Evolutionary conservation across 2,329 filamentous ascomycete species (phyloP).

Genomic region (Lasiodiplodia sp.): DNA sequence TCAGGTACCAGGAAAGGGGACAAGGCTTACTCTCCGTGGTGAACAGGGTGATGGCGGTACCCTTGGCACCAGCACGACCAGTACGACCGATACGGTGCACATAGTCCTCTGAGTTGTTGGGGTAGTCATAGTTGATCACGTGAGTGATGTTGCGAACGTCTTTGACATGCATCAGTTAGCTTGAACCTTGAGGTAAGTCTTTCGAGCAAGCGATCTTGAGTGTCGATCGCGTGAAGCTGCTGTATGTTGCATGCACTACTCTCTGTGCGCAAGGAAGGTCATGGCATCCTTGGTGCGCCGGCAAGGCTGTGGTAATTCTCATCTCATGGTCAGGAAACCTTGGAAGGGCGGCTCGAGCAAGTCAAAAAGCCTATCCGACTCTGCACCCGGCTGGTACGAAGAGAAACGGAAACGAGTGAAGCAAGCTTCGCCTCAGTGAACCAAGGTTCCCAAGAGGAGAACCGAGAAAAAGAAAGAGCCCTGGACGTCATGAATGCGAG

Average conservation of each 20-base stretch:
- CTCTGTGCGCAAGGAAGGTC: slow-evolving; percentile 60
- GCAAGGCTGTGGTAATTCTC: slow-evolving; percentile 54
- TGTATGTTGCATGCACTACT: slow-evolving; percentile 62
- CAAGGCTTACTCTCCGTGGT: slow-evolving; percentile 93
- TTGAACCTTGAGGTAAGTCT: slow-evolving; percentile 57
- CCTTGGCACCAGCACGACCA: slow-evolving; percentile 80
- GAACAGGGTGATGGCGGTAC: slow-evolving; percentile 98
- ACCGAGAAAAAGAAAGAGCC: slow-evolving; percentile 84
- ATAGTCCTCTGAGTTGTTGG: slow-evolving; percentile 84
- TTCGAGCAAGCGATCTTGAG: slow-evolving; percentile 59
- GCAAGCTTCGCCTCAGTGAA: slow-evolving; percentile 75
- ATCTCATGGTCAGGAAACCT: slow-evolving; percentile 73
- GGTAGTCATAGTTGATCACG: slow-evolving; percentile 99
- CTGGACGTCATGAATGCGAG: slow-evolving; percentile 91
- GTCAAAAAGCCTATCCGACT: slow-evolving; percentile 82
- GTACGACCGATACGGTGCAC: slow-evolving; percentile 74
- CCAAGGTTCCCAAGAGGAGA: slow-evolving; percentile 86
- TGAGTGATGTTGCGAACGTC: slow-evolving; percentile 99
- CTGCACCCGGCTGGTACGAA: slow-evolving; percentile 73
- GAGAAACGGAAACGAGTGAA: slow-evolving; percentile 79
- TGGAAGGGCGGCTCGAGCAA: slow-evolving; percentile 77
- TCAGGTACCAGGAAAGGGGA: slow-evolving; percentile 10
- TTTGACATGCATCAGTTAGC: slow-evolving; percentile 84
- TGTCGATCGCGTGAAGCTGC: slow-evolving; percentile 66
- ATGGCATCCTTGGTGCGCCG: slow-evolving; percentile 50